Evolutionary conservation across 805 yeast genomes (phyloP), one percentile per base, ranked within the genome.

Genomic region (Isabelozyma heimii): DNA sequence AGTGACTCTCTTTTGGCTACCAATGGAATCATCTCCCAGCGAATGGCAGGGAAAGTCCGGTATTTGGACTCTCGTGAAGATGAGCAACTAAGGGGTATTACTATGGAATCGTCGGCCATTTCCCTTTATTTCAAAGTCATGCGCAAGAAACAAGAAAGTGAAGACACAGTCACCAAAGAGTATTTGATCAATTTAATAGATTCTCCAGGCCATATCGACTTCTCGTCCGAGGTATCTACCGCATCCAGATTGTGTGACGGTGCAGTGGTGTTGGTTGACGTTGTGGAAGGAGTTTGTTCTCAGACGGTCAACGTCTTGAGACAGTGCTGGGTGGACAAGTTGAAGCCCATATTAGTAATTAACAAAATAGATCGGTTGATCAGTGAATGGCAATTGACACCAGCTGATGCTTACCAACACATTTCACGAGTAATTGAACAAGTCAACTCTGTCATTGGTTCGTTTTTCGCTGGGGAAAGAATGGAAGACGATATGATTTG

Each of bases 191-290:
- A 94, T 62, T 77, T 94, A 58, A 92, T 94, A 49, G 99, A 94
- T 67, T 92, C 98, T 0, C 99, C 99, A 0, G 99, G 99, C n/a
- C 99, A 94, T 60, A 90, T 94, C 51, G 99, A 94, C 69, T 94
- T 94, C 65, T 87, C 96, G 1, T 87, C 95, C 10, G 99, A 94
- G 63, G 99, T 94, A 0, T 89, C 97, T 26, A 89, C 97, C 0
- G 96, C 98, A 1, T 91, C 98, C 1, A 77, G 99, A 59, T 73
- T 94, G 41, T 94, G 98, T 72, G 99, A 94, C 63, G 98, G 98
- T 42, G 97, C 98, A 0, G 87, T 94, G 2, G 95, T 94, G 0
- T 72, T 94, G 13, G 97, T 94, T 2, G 99, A 94, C 66, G 97
- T 89, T 3, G 97, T 94, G 2, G 99, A 94, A 70, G 99, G 99